Conservation (phyloP, 495 filamentous ascomycete species). For the Viridothelium virens region DNA sequence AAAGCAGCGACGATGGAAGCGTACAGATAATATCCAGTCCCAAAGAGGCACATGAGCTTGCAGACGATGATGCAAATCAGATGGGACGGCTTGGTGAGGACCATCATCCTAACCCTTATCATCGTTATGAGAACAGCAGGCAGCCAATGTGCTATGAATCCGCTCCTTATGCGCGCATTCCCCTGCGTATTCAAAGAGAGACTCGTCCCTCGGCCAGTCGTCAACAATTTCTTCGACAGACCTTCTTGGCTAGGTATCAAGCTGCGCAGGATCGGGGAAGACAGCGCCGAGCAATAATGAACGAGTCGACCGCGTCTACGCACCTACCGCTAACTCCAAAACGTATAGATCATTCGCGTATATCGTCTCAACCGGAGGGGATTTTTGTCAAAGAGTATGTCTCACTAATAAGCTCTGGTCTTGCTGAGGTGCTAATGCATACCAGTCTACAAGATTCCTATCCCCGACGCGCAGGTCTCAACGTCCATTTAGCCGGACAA, state of each 20-base stretch:
- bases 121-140: not conserved
- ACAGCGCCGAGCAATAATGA: not conserved
- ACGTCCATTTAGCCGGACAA: too few species aligned
- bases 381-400: not conserved
- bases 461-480: too few species aligned
- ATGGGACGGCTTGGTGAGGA: not conserved
- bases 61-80: not conserved
- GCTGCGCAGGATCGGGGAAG: not conserved
- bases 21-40: slow-evolving; percentile 5
- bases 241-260: not conserved
- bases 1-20: not conserved
- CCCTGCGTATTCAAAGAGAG: not conserved
- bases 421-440: too few species aligned
- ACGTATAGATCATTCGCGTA: not conserved
- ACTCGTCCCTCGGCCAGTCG: not conserved
- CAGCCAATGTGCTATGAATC: not conserved
- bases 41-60: slow-evolving; percentile 1
- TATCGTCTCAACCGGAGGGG: not conserved
- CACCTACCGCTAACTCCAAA: not conserved
- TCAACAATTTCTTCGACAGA: not conserved
- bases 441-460: too few species aligned
- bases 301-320: not conserved
- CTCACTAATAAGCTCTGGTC: too few species aligned
- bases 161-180: not conserved
- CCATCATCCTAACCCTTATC: not conserved